Evolutionary conservation across 2,329 filamentous ascomycete species (phyloP), one percentile per base, ranked within the genome.

Genomic region (Fusarium odoratissimum): DNA sequence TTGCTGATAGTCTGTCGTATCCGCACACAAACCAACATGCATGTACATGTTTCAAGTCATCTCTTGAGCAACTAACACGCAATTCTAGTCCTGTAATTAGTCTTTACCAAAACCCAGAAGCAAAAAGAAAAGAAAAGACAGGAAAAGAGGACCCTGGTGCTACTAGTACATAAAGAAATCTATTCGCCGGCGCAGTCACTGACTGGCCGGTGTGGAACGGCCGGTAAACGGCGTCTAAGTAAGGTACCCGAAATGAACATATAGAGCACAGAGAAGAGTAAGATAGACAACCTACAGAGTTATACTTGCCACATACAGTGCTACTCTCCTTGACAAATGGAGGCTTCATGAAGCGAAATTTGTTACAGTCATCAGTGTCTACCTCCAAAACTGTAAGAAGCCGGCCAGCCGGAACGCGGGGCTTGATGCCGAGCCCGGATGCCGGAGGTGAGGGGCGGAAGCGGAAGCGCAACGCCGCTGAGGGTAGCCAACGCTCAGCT

Each of bases 201-300:
- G 45, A 61, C 46, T 68, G 55, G 55, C 71, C 64, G 71, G 56
- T 73, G 67, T 73, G 58, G 61, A 52, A 58, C 54, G 21, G 51
- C 60, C n/a, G 64, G 49, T 74, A 63, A 52, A 72, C 73, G 58
- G 73, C 71, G 62, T 76, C 51, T 62, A 72, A 67, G 71, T 65
- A 75, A 76, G 75, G 68, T 74, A 71, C 71, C 75, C 71, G 71
- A 74, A 72, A 67, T 58, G 40, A 44, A 56, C 30, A 56, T 40
- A 33, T 13, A 42, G 67, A 57, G 49, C 25, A 46, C 45, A 49
- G 40, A 70, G 41, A 58, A 33, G 38, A n/a, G 23, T 13, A 60
- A 40, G 42, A 28, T 37, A 31, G 21, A 23, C 19, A 30, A 28
- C 33, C 35, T 19, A 54, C n/a, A 41, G 35, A 30, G 41, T 12